Base-by-base conservation (phyloP, 1,139 yeast species). In the Geotrichum bryndzae region DNA sequence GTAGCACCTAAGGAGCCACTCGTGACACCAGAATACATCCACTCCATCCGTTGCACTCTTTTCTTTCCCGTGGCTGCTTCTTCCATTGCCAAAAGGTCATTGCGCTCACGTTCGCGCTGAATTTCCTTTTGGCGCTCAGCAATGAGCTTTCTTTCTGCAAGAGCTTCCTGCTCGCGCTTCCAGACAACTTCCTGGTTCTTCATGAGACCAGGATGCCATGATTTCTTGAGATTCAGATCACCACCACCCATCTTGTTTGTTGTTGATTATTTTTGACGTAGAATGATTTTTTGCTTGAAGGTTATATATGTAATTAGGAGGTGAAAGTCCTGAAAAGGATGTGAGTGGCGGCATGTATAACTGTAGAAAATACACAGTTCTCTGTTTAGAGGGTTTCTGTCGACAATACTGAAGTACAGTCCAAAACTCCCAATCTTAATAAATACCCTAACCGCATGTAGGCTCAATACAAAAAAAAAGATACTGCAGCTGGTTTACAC, bases 141-240 rank as follows among this genome's bases (percentile, higher is more conserved):
- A 53, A 87, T 84, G 69, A 83, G 82, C 68, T 84, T 83, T 61
- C 87, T 82, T 70, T 90, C 96, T 38, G 83, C 83, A 10, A 90
- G 77, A 27, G 89, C 86, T 59, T 86, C 87, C 70, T 90, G 92
- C 71, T 94, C 98, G 62, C 80, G 81, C 68, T 85, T 81, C 96
- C 96, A 88, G 45, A 92, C 94, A 71, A 86, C 88, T 68, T 86
- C 87, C 75, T 88, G 92, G 78, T 94, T 94, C 74, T 88, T 88
- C 69, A 88, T 79, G 58, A 90, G 79, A 53, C 89, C 92, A 2
- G 98, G 97, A 73, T 92, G 91, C 98, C 98, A 94, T 64, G 98
- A 92, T 74, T 94, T 94, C 75, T 92, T 88, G 63, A 91, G 75
- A 72, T 92, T 92, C 66, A 92, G 79, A 74, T 92, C 96, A 7